phyloP scores from a whole-genome alignment of 345 rosid species.

The Adansonia digitata region DNA sequence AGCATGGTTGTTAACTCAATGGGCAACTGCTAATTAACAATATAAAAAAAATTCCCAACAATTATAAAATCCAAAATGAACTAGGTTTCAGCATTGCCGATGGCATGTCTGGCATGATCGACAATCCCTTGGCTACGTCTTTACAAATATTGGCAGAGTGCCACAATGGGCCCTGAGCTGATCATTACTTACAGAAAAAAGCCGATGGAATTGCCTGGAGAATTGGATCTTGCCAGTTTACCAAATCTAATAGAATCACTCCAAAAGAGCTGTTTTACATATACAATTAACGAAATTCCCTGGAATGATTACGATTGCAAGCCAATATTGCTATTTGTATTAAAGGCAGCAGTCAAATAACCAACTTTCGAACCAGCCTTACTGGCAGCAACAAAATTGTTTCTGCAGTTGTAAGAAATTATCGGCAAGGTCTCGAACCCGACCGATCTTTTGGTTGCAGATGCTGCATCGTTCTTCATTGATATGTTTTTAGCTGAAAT shows the following conservation, averaged over 20 bases:
- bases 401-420: slow-evolving; percentile 21
- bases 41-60: too few relatives aligned
- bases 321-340: background rate
- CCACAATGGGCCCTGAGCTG: background rate
- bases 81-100: background rate
- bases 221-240: background rate
- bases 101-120: background rate
- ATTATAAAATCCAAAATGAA: background rate
- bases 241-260: background rate
- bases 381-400: background rate
- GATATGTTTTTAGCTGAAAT: background rate
- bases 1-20: too few relatives aligned
- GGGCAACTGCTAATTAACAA: too few relatives aligned
- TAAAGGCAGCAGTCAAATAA: slow-evolving; percentile 30
- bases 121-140: background rate
- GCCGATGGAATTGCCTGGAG: background rate
- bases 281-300: background rate
- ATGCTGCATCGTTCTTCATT: background rate
- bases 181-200: background rate
- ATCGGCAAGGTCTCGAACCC: slow-evolving; percentile 26
- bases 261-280: background rate
- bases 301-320: background rate
- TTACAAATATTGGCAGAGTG: background rate
- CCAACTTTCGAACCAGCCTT: slow-evolving; percentile 13
- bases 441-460: slow-evolving; percentile 1